Conservation (phyloP, 78 protist genomes). For the Protostelium mycophagum region DNA sequence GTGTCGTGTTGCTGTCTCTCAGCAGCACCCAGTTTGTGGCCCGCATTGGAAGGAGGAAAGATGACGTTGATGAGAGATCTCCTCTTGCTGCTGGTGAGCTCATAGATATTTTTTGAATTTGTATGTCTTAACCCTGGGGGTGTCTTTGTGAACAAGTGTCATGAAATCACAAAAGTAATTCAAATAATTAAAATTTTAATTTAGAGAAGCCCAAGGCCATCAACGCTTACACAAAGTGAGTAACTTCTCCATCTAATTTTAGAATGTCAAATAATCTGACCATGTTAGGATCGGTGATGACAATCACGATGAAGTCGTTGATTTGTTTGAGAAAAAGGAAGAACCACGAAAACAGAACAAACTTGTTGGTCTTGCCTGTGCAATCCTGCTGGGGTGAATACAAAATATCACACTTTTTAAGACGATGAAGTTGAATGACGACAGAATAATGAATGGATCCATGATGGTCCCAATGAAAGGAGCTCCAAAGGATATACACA, state of each 20-base stretch:
- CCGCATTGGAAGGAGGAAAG: background rate
- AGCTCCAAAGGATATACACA: background rate
- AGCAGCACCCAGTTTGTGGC: background rate
- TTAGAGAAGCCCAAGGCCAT: background rate
- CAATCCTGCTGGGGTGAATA: background rate
- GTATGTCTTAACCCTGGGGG: too few relatives aligned
- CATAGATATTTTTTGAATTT: too few relatives aligned
- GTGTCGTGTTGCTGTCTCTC: background rate
- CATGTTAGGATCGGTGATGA: background rate
- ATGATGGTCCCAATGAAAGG: background rate
- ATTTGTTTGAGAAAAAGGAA: too few relatives aligned
- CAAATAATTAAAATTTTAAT: too few relatives aligned
- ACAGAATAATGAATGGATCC: background rate
- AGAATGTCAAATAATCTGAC: background rate
- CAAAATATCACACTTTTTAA: background rate
- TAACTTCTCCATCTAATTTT: background rate
- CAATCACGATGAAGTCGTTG: background rate
- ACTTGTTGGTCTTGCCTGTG: background rate
- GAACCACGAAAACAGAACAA: too few relatives aligned
- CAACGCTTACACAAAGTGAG: background rate
- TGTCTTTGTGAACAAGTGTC: too few relatives aligned
- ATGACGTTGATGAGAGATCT: too few relatives aligned
- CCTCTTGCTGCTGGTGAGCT: too few relatives aligned
- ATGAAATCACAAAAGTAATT: too few relatives aligned
- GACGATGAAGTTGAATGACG: background rate